Conservation (phyloP, 2,329 filamentous ascomycete species). For the Cladosporium sp. region DNA sequence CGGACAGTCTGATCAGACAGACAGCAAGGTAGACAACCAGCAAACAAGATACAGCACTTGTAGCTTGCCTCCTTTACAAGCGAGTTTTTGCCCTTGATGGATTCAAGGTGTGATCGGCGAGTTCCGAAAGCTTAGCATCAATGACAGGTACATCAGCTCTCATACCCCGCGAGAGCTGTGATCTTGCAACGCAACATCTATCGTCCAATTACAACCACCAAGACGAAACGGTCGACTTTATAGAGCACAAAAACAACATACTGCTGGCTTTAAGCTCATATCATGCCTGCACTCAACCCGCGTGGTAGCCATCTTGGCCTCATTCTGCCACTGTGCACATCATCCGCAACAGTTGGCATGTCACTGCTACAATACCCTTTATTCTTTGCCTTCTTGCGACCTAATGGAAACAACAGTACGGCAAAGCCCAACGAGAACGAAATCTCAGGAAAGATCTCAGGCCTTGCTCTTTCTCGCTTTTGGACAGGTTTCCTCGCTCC, state of each 20-base stretch:
- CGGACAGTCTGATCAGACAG: not conserved
- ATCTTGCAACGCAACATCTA: not conserved
- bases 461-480: slow-evolving; percentile 28
- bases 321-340: slow-evolving; percentile 33
- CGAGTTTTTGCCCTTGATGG: not conserved
- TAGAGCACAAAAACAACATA: not conserved
- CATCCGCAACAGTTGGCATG: slow-evolving; percentile 33
- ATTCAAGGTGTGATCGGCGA: not conserved
- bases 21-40: not conserved
- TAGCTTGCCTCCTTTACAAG: not conserved
- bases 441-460: slow-evolving; percentile 6
- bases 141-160: slow-evolving; percentile 27
- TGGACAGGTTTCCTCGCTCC: slow-evolving; percentile 29
- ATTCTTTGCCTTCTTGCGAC: slow-evolving; percentile 29
- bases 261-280: not conserved
- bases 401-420: not conserved
- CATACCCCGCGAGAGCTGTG: slow-evolving; percentile 22
- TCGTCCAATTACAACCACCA: not conserved
- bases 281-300: slow-evolving; percentile 30
- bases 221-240: not conserved
- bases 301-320: slow-evolving; percentile 31
- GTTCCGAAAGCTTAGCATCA: slow-evolving; percentile 5
- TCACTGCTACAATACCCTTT: slow-evolving; percentile 33
- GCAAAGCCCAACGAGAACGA: not conserved
- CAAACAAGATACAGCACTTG: not conserved